A percentile compares a stretch with the other conserved stretches of the same genome.
These are phyloP conservation scores for Saccharum spontaneum DNA, from an alignment of 176 grass and related monocot genomes.

Conservation along the genomic window DNA sequence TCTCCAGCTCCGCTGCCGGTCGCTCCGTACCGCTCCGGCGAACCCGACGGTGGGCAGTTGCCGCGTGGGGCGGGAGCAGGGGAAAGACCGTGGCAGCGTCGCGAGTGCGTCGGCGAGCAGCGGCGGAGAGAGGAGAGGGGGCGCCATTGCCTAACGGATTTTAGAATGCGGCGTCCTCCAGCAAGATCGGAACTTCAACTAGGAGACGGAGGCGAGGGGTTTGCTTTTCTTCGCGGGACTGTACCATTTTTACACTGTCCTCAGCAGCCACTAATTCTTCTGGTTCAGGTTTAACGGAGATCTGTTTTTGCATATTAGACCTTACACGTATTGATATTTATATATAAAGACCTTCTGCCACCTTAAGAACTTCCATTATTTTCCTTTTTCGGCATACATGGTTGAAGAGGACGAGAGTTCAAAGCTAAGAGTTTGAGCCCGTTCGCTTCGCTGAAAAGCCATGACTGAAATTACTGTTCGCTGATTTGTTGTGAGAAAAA, in stretches of 20 bases:
- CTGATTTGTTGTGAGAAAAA: too few relatives aligned
- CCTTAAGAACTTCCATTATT: neutral
- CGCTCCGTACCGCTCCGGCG: neutral
- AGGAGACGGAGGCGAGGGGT: constrained; percentile 13
- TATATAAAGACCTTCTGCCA: neutral
- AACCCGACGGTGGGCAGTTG: neutral
- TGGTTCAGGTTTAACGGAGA: constrained; percentile 1
- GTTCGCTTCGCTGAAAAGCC: too few relatives aligned
- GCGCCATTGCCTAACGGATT: neutral
- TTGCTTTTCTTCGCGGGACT: constrained; percentile 4
- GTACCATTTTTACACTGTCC: constrained; percentile 1
- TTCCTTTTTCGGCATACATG: neutral
- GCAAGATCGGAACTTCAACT: neutral
- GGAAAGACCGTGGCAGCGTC: constrained; percentile 5
- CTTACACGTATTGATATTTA: neutral
- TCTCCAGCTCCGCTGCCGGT: constrained; percentile 1
- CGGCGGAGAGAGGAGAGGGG: constrained; percentile 2
- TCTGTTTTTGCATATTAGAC: neutral
- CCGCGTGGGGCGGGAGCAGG: constrained; percentile 27
- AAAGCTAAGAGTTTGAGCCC: neutral
- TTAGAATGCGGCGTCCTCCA: neutral
- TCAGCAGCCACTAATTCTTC: constrained; percentile 32
- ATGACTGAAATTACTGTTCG: too few relatives aligned
- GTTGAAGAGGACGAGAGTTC: neutral
- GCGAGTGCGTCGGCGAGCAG: constrained; percentile 7